A percentile compares a stretch with the other conserved stretches of the same genome.
Conservation (phyloP, 352 stramenopile genomes). For the Globisporangium perplexum region DNA sequence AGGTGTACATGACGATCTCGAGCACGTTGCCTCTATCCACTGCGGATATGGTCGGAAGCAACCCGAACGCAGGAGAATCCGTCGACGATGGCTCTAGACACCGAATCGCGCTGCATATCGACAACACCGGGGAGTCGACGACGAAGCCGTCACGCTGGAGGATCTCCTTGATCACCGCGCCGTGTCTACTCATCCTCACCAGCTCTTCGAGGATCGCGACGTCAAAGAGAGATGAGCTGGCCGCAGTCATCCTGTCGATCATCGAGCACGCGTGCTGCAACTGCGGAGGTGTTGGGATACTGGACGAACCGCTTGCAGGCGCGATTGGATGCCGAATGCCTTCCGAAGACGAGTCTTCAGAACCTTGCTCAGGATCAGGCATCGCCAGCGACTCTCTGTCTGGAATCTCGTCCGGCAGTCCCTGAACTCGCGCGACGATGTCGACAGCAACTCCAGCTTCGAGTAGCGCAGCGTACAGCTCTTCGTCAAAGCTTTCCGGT, state of each 20-base stretch:
- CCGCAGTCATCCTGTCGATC: neutral
- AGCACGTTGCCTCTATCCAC: conserved; percentile 14
- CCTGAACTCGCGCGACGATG: conserved; percentile 21
- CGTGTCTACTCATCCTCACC: neutral
- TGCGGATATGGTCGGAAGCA: conserved; percentile 5
- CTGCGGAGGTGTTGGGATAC: neutral
- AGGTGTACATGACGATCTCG: conserved; percentile 35
- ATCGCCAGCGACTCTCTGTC: neutral
- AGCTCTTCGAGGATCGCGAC: conserved; percentile 2
- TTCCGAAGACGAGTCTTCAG: no score
- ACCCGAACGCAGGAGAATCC: neutral
- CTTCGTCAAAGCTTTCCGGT: conserved; percentile 9
- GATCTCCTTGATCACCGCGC: neutral
- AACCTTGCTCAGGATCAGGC: neutral
- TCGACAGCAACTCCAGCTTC: conserved; percentile 30
- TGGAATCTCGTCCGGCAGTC: neutral
- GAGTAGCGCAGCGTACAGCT: conserved; percentile 24
- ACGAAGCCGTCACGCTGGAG: neutral
- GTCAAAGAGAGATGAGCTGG: conserved; percentile 6
- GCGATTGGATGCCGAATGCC: neutral
- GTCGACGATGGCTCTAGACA: neutral
- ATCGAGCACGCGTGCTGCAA: neutral
- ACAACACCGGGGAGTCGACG: neutral
- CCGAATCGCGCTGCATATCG: neutral
- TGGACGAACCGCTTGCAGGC: neutral